phyloP scores from a whole-genome alignment of 805 yeast genomes.

The Yamadazyma kitorensis region DNA sequence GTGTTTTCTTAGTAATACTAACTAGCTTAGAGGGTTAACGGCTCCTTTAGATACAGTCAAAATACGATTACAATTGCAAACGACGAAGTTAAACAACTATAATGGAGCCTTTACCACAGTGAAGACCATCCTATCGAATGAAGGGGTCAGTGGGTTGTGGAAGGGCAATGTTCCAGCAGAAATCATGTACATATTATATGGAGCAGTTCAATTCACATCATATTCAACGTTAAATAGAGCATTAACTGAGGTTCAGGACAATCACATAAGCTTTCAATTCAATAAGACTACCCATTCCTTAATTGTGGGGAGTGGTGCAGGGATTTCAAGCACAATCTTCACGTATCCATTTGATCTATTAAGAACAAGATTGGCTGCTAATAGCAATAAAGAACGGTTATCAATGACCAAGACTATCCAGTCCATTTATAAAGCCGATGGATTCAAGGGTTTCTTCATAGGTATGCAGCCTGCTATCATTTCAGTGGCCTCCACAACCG shows the following conservation, averaged over 20 bases:
- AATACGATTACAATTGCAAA: conserved; percentile 67
- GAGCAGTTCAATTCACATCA: conserved; percentile 78
- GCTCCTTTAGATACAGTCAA: conserved; percentile 82
- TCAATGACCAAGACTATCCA: conserved; percentile 30
- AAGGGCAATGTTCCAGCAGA: conserved; percentile 95
- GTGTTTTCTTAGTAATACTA: conserved; percentile 14
- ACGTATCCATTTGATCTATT: conserved; percentile 93
- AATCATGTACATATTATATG: conserved; percentile 77
- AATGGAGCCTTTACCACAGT: conserved; percentile 38
- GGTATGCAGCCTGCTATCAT: conserved; percentile 52
- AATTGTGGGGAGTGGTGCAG: conserved; percentile 74
- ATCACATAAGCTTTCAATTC: no score
- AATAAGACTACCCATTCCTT: conserved; percentile 42
- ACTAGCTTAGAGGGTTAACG: conserved; percentile 46
- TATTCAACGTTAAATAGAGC: conserved; percentile 54
- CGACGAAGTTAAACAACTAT: conserved; percentile 8
- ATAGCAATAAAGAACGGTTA: conserved; percentile 34
- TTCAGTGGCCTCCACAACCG: conserved; percentile 69
- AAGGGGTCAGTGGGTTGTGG: conserved; percentile 83
- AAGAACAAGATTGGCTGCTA: conserved; percentile 81
- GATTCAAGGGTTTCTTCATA: conserved; percentile 45
- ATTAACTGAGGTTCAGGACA: conserved; percentile 30
- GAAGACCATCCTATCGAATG: conserved; percentile 47
- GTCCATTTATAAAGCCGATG: conserved; percentile 29
- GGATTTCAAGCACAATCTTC: conserved; percentile 62